phyloP scores from a whole-genome alignment of 495 filamentous ascomycete genomes.

The Annulohypoxylon nitens region DNA sequence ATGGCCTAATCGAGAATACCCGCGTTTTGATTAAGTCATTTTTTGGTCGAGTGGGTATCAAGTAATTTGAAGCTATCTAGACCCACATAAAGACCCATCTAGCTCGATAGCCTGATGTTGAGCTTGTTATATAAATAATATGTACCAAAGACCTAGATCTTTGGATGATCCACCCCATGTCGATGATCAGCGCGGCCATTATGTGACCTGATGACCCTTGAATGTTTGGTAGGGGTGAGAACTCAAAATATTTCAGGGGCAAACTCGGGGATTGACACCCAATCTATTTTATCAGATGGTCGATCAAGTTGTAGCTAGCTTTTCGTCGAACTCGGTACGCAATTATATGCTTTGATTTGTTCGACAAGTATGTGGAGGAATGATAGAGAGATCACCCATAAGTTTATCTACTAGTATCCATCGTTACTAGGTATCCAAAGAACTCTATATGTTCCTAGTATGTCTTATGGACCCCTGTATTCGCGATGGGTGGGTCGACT shows the following conservation, averaged over 20 bases:
- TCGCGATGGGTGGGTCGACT: not conserved
- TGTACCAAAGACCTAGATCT: not conserved
- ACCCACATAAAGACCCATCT: slow-evolving; percentile 10
- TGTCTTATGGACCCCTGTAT: not conserved
- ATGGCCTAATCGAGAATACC: not conserved
- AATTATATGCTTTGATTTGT: slow-evolving; percentile 3
- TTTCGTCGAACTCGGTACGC: not conserved
- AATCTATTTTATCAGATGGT: slow-evolving; percentile 2
- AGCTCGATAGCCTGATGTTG: slow-evolving; percentile 3
- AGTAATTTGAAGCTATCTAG: slow-evolving; percentile 1
- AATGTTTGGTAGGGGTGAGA: not conserved
- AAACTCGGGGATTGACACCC: not conserved
- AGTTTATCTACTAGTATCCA: slow-evolving; percentile 1
- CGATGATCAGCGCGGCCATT: not conserved
- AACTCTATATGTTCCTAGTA: not conserved
- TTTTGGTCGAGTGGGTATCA: not conserved
- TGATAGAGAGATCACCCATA: not conserved
- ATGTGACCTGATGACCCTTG: not conserved
- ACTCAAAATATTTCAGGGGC: slow-evolving; percentile 6
- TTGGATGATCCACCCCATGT: slow-evolving; percentile 1
- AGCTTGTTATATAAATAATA: slow-evolving; percentile 4
- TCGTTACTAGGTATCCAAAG: not conserved
- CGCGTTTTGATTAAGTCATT: not conserved
- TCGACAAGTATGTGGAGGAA: not conserved
- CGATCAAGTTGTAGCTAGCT: not conserved